A percentile compares a stretch with the other conserved stretches of the same genome.
phyloP scores from a whole-genome alignment of 495 filamentous ascomycete genomes.

The Aspergillus steynii region DNA sequence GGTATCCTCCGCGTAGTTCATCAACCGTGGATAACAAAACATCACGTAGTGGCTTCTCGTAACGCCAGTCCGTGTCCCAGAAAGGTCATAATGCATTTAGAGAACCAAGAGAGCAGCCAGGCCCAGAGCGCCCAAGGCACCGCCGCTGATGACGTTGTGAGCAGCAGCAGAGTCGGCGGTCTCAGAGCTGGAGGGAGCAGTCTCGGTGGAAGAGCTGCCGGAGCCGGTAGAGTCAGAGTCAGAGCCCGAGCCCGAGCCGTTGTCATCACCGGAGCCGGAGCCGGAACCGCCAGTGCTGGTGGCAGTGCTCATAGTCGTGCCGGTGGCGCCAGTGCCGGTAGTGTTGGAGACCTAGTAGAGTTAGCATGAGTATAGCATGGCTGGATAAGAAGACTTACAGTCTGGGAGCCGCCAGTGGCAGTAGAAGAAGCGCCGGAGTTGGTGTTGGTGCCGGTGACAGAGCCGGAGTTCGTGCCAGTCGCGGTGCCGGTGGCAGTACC shows the following conservation, averaged over 20 bases:
- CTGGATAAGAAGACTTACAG: background rate
- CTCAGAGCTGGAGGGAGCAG: conserved; percentile 20
- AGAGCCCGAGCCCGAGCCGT: conserved; percentile 12
- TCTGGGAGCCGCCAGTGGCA: conserved; percentile 15
- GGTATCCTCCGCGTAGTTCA: conserved; percentile 3
- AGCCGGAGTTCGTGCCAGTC: conserved; percentile 6
- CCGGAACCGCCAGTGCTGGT: conserved; percentile 7
- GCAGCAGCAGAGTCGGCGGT: conserved; percentile 34
- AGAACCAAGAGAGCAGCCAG: conserved; percentile 44
- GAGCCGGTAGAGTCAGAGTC: conserved; percentile 17
- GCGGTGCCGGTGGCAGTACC: conserved; percentile 12
- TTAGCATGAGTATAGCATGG: background rate
- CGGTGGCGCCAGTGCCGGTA: conserved; percentile 6
- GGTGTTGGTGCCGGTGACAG: conserved; percentile 16
- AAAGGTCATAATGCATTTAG: conserved; percentile 24
- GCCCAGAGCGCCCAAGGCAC: conserved; percentile 39
- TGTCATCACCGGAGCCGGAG: background rate
- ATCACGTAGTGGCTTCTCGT: conserved; percentile 2
- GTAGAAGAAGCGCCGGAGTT: conserved; percentile 16
- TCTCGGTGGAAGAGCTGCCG: conserved; percentile 15
- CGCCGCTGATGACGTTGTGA: conserved; percentile 37
- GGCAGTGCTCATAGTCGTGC: conserved; percentile 14
- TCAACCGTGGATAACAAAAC: conserved; percentile 9
- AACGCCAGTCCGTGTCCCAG: conserved; percentile 6
- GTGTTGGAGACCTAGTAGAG: background rate